These are phyloP conservation scores for Trematosphaeria pertusa DNA, from an alignment of 2,329 filamentous ascomycete genomes.

Conservation along the genomic window DNA sequence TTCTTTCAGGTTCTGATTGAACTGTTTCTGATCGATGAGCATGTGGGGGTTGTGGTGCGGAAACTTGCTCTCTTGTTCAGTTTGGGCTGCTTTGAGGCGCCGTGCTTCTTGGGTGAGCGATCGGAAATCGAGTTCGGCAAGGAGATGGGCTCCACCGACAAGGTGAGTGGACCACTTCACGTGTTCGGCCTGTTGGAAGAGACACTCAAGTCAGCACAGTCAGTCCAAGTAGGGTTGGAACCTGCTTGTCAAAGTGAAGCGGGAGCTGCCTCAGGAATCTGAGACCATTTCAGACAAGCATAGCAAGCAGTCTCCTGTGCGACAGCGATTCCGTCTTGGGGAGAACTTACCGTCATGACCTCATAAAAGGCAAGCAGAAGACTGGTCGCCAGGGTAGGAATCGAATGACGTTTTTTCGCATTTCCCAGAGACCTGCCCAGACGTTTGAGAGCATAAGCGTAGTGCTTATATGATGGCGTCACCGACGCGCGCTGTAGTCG, in stretches of 20 bases:
- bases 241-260: too few relatives aligned
- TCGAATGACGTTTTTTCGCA: constrained; percentile 72
- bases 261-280: too few relatives aligned
- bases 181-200: constrained; percentile 78
- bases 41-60: constrained; percentile 39
- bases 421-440: constrained; percentile 78
- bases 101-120: constrained; percentile 76
- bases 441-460: constrained; percentile 81
- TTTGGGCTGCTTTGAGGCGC: constrained; percentile 63
- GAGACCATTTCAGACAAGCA: too few relatives aligned
- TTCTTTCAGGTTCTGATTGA: constrained; percentile 50
- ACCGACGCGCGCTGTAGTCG: constrained; percentile 76
- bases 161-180: constrained; percentile 95
- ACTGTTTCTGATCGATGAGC: constrained; percentile 38
- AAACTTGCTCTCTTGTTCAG: constrained; percentile 48
- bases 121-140: constrained; percentile 81
- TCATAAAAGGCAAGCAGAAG: constrained; percentile 90
- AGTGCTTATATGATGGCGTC: constrained; percentile 88
- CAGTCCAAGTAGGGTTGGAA: too few relatives aligned
- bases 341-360: constrained; percentile 77
- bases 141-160: constrained; percentile 79
- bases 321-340: too few relatives aligned
- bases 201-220: too few relatives aligned
- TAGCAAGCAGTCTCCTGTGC: too few relatives aligned
- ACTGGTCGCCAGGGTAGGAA: constrained; percentile 86